Evolutionary conservation across 1,139 yeast species (phyloP), one percentile per base, ranked within the genome.

Genomic region (Debaryomyces nepalensis): DNA sequence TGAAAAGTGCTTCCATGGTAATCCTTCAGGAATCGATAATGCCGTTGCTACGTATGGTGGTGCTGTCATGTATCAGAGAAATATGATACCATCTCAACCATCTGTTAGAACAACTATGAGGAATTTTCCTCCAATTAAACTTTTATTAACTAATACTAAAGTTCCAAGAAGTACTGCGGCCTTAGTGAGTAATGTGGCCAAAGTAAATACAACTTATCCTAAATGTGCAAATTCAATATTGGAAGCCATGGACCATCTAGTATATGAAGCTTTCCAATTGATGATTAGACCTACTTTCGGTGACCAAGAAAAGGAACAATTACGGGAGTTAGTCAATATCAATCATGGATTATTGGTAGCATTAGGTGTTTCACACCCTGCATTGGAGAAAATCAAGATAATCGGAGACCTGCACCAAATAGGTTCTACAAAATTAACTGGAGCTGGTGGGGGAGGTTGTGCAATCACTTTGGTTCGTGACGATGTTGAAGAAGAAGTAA

Each of bases 371-470:
- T 86, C 96, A 10, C 99, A 95, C 61, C 96, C 97, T 4, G 75
- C 85, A 14, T 71, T 93, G 45, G 99, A 93, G 59, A 70, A 73
- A 40, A 80, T 91, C 37, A 84, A 82, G 53, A 67, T 79, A 18
- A 69, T 82, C 14, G 77, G 87, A 18, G 91, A 86, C 55, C 73
- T 70, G 34, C 58, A 79, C 43, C 59, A 69, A 2, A 65, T 93
- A 26, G 99, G 99, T 5, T 83, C 87, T 46, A 91, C 99, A 1
- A 93, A 93, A 63, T 75, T 93, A 46, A 93, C 99, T 0, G 99
- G 99, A 33, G 99, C 99, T 0, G 99, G 99, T 19, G 99, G 99
- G 14, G 99, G 99, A 34, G 99, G 99, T 1, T 93, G 99, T 69
- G 96, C 97, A 14, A 85, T 95, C 43, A 93, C 98, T 0, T 68